Conservation (phyloP, 495 filamentous ascomycete genomes). For the Thozetella sp. region DNA sequence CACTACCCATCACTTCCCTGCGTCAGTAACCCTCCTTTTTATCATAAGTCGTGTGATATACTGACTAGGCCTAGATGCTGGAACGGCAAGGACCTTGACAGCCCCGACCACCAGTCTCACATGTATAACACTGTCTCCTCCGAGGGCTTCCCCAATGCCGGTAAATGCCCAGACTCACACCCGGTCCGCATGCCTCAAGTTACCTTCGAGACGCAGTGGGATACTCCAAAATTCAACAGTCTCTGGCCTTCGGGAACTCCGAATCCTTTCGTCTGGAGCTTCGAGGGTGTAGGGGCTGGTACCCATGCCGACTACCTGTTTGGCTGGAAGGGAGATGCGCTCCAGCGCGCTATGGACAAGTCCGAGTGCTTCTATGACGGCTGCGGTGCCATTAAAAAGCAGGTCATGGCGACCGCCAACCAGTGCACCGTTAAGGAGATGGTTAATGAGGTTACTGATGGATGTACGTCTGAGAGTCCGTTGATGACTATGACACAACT, state of each 20-base stretch:
- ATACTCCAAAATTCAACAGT: conserved; percentile 40
- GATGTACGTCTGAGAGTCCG: conserved; percentile 31
- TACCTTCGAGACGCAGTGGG: conserved; percentile 42
- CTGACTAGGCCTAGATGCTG: conserved; percentile 40
- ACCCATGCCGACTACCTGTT: conserved; percentile 39
- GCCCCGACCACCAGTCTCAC: conserved; percentile 54
- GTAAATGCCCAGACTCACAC: conserved; percentile 36
- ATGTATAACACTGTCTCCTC: conserved; percentile 31
- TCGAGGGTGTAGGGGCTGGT: conserved; percentile 39
- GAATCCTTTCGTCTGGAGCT: conserved; percentile 42
- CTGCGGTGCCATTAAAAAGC: conserved; percentile 28
- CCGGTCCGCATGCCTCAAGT: conserved; percentile 36
- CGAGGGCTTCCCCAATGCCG: conserved; percentile 30
- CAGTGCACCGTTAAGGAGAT: conserved; percentile 34
- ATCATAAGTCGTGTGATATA: background rate
- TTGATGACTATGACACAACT: background rate
- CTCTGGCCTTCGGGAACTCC: conserved; percentile 37
- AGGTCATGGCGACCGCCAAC: conserved; percentile 33
- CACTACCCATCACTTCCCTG: conserved; percentile 54
- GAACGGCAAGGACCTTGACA: conserved; percentile 61
- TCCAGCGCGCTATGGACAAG: conserved; percentile 32
- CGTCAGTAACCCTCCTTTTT: conserved; percentile 25
- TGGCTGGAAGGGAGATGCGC: conserved; percentile 33
- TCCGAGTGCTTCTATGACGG: conserved; percentile 15
- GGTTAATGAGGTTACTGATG: conserved; percentile 35